Percentiles rank a stretch among this genome's conserved stretches.
phyloP scores from a whole-genome alignment of 352 stramenopile genomes.

The Phytopythium sindhum region DNA sequence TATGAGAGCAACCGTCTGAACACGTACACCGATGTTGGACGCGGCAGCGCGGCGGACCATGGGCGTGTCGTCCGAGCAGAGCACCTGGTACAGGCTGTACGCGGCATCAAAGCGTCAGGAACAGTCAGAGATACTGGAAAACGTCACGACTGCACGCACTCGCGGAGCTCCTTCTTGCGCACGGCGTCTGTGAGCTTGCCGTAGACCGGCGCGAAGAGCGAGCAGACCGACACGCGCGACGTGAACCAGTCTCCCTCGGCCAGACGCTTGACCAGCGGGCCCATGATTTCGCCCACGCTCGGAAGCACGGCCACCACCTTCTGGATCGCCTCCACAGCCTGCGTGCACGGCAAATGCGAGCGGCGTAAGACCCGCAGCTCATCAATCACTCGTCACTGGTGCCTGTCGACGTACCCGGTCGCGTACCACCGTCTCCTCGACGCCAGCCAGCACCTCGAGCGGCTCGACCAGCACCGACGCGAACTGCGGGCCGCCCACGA shows the following conservation, averaged over 20 bases:
- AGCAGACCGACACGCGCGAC: conserved; percentile 83
- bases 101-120: conserved; percentile 1
- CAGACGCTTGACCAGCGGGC: conserved; percentile 76
- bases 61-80: conserved; percentile 85
- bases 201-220: conserved; percentile 77
- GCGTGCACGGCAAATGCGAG: background rate
- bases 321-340: conserved; percentile 70
- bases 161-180: conserved; percentile 80
- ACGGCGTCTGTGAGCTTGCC: conserved; percentile 48
- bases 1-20: background rate
- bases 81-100: conserved; percentile 64
- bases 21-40: conserved; percentile 67
- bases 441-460: conserved; percentile 88
- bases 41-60: conserved; percentile 84
- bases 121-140: background rate
- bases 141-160: conserved; percentile 37
- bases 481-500: conserved; percentile 71
- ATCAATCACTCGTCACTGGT: background rate
- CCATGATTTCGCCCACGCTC: conserved; percentile 58
- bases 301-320: conserved; percentile 68
- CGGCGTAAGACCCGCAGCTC: background rate
- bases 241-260: conserved; percentile 88
- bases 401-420: conserved; percentile 37
- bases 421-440: conserved; percentile 94
- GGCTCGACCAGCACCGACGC: conserved; percentile 77